Evolutionary conservation across 352 stramenopile genomes (phyloP).

Genomic region (Pythium sukuiense): DNA sequence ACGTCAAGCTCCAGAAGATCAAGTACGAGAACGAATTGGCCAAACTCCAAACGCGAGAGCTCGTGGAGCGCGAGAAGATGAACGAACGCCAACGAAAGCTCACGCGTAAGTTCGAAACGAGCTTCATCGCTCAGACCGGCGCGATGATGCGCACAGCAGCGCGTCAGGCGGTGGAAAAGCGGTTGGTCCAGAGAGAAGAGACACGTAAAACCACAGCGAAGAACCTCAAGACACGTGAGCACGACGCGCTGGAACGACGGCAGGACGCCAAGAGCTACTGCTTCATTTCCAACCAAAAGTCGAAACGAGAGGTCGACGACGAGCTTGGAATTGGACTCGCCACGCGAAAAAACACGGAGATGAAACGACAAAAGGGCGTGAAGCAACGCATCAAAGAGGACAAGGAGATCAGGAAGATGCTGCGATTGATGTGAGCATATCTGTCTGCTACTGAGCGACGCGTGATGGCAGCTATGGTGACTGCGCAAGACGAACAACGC

Average conservation of each 20-base stretch:
- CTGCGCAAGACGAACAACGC: neutral
- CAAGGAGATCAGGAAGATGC: constrained; percentile 71
- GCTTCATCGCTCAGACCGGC: constrained; percentile 56
- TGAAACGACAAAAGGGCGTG: constrained; percentile 26
- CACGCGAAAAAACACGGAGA: constrained; percentile 7
- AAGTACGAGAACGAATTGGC: constrained; percentile 56
- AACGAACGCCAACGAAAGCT: constrained; percentile 39
- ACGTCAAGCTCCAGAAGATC: constrained; percentile 67
- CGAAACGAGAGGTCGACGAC: constrained; percentile 33
- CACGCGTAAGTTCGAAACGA: constrained; percentile 49
- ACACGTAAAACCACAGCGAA: constrained; percentile 30
- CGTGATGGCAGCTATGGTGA: neutral
- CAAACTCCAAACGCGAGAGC: constrained; percentile 41
- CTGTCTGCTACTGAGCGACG: neutral
- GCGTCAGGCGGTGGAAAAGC: constrained; percentile 38
- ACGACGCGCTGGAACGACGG: constrained; percentile 38
- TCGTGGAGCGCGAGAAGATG: constrained; percentile 54
- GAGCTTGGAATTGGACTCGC: constrained; percentile 24
- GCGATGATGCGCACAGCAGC: constrained; percentile 69
- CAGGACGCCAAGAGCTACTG: constrained; percentile 70
- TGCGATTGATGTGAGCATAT: constrained; percentile 49
- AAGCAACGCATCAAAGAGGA: constrained; percentile 48
- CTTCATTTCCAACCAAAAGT: constrained; percentile 59
- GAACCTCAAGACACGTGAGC: constrained; percentile 34
- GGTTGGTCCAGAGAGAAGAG: constrained; percentile 33